phyloP scores from a whole-genome alignment of 139 green algal genomes.

The Micractinium sp. region DNA sequence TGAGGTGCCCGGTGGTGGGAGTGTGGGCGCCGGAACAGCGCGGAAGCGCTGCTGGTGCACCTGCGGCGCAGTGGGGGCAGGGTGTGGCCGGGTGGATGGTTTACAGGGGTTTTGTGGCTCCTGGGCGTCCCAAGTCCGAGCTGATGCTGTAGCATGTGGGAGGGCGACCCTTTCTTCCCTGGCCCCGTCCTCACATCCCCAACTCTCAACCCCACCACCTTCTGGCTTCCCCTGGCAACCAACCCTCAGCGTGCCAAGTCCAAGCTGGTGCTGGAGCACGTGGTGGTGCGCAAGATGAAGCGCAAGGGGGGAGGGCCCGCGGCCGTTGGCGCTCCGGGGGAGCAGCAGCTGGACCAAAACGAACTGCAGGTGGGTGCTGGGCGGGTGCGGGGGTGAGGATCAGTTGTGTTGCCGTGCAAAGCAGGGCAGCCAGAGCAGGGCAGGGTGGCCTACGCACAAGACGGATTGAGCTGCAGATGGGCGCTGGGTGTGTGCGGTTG shows the following conservation, averaged over 20 bases:
- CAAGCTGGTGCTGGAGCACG: slow-evolving; percentile 26
- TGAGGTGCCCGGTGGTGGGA: too few relatives aligned
- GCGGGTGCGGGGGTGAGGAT: neutral
- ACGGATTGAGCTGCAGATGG: too few relatives aligned
- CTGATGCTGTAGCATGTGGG: neutral
- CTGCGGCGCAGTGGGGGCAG: too few relatives aligned
- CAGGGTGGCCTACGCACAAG: too few relatives aligned
- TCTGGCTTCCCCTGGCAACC: neutral
- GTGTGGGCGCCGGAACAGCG: too few relatives aligned
- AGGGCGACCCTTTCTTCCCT: neutral
- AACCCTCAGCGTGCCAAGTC: slow-evolving; percentile 5
- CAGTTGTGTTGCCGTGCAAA: neutral
- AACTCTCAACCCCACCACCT: neutral
- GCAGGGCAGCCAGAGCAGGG: too few relatives aligned
- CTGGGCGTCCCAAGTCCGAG: neutral
- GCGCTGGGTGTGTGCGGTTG: too few relatives aligned
- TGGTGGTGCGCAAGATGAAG: slow-evolving; percentile 24
- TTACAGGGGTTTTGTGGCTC: too few relatives aligned
- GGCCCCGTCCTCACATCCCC: neutral
- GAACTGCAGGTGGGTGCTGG: neutral
- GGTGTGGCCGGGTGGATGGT: too few relatives aligned
- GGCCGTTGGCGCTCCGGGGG: neutral
- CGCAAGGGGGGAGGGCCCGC: neutral
- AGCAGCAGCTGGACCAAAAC: neutral
- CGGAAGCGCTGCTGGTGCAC: too few relatives aligned